phyloP scores from a whole-genome alignment of 768 basidiomycete species.

The Tylopilus felleus region DNA sequence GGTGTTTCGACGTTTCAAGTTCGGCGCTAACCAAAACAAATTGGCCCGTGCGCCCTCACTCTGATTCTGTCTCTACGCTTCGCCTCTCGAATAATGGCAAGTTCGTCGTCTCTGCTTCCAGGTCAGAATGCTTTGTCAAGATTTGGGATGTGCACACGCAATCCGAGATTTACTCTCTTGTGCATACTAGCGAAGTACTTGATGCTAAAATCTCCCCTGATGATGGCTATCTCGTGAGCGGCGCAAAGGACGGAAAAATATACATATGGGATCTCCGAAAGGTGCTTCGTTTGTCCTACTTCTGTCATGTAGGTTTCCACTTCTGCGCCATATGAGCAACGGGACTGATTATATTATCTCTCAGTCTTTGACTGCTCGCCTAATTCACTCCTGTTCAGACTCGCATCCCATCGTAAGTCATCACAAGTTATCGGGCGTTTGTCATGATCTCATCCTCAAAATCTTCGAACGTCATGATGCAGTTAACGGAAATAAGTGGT shows the following conservation, averaged over 20 bases:
- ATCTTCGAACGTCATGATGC: background rate
- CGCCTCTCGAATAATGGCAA: conserved; percentile 19
- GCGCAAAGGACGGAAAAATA: conserved; percentile 5
- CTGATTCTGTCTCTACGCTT: conserved; percentile 14
- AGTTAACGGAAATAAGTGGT: conserved; percentile 16
- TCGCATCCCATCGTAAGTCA: conserved; percentile 5
- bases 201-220: conserved; percentile 15
- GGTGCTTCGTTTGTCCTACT: conserved; percentile 9
- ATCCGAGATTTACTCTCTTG: conserved; percentile 6
- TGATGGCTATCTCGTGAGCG: conserved; percentile 7
- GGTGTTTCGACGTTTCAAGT: conserved; percentile 9
- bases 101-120: conserved; percentile 20
- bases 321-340: background rate
- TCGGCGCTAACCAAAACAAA: background rate
- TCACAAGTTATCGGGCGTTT: background rate
- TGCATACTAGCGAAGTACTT: conserved; percentile 8
- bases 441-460: conserved; percentile 1
- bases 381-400: background rate
- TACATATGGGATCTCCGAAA: conserved; percentile 15
- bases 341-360: background rate
- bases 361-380: conserved; percentile 9
- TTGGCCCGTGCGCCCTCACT: conserved; percentile 11
- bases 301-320: conserved; percentile 7
- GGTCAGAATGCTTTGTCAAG: conserved; percentile 11
- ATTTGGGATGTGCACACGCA: conserved; percentile 14